Evolutionary conservation across 2,329 filamentous ascomycete genomes (phyloP).

Genomic region (Aspergillus niger): DNA sequence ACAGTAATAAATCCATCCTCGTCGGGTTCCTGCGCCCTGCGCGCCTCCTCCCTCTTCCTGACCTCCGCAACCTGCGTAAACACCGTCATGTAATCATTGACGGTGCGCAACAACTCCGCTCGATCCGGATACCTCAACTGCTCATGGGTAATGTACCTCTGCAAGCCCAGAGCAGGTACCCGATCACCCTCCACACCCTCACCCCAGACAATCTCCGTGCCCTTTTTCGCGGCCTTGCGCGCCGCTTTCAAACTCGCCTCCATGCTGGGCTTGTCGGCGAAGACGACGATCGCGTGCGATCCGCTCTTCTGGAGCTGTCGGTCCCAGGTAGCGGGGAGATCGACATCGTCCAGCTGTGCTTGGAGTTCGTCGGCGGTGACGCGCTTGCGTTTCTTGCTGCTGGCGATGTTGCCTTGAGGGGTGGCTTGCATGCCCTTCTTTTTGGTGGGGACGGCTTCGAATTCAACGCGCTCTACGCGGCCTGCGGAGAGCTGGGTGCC

Average conservation of each 20-base stretch:
- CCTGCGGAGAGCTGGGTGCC: conserved; percentile 72
- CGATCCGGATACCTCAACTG: conserved; percentile 70
- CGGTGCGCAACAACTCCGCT: conserved; percentile 65
- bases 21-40: conserved; percentile 76
- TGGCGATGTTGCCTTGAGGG: conserved; percentile 28
- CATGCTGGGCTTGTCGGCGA: conserved; percentile 80
- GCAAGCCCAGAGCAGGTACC: conserved; percentile 57
- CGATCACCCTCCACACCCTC: conserved; percentile 57
- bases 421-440: conserved; percentile 23
- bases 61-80: conserved; percentile 70
- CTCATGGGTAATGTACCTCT: conserved; percentile 64
- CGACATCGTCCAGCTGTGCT: conserved; percentile 60
- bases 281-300: conserved; percentile 75
- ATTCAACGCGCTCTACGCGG: conserved; percentile 74
- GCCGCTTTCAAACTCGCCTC: conserved; percentile 76
- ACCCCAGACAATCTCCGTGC: conserved; percentile 67
- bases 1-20: conserved; percentile 96
- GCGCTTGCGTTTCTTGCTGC: conserved; percentile 59
- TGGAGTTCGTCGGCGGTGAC: conserved; percentile 52
- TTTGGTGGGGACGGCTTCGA: conserved; percentile 59
- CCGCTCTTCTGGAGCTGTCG: conserved; percentile 71
- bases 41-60: conserved; percentile 62
- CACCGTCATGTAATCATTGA: conserved; percentile 84
- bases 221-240: conserved; percentile 54
- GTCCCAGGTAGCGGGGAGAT: conserved; percentile 73